A percentile compares a stretch with the other conserved stretches of the same genome.
phyloP scores from a whole-genome alignment of 2,329 filamentous ascomycete species.

The Laburnicola sp. region DNA sequence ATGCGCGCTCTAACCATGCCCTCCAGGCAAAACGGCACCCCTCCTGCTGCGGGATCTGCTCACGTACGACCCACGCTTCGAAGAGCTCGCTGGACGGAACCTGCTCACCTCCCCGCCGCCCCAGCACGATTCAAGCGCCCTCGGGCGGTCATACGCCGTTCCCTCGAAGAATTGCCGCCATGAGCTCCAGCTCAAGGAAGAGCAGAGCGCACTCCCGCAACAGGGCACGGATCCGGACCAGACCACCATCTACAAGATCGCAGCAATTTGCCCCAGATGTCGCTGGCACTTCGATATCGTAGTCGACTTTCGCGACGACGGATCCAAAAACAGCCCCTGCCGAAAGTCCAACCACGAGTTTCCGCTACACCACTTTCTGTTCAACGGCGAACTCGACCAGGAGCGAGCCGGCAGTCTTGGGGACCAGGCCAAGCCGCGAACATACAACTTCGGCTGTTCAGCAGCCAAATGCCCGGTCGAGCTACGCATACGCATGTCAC shows the following conservation, averaged over 20 bases:
- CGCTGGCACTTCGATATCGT: slow-evolving; percentile 63
- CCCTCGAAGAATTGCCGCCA: slow-evolving; percentile 59
- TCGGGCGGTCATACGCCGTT: slow-evolving; percentile 36
- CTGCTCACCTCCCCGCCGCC: slow-evolving; percentile 62
- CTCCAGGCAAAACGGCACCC: slow-evolving; percentile 55
- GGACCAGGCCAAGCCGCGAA: slow-evolving; percentile 22
- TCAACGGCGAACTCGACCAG: slow-evolving; percentile 23
- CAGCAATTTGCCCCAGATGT: slow-evolving; percentile 64
- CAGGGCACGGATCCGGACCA: slow-evolving; percentile 46
- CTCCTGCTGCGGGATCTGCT: slow-evolving; percentile 57
- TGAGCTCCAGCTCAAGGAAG: slow-evolving; percentile 59
- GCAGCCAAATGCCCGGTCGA: slow-evolving; percentile 58
- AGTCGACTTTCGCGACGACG: slow-evolving; percentile 55
- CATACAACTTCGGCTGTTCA: slow-evolving; percentile 61
- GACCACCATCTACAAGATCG: slow-evolving; percentile 57
- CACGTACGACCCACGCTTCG: slow-evolving; percentile 54
- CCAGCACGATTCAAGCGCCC: slow-evolving; percentile 48
- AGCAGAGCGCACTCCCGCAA: slow-evolving; percentile 56
- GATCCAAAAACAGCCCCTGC: slow-evolving; percentile 47
- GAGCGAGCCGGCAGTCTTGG: slow-evolving; percentile 18
- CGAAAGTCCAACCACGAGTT: slow-evolving; percentile 49
- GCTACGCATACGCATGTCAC: slow-evolving; percentile 57
- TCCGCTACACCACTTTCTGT: slow-evolving; percentile 65
- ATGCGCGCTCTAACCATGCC: no score
- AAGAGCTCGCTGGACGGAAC: slow-evolving; percentile 53